Evolutionary conservation across 139 green algal species (phyloP).

Genomic region (Desmodesmus armatus): DNA sequence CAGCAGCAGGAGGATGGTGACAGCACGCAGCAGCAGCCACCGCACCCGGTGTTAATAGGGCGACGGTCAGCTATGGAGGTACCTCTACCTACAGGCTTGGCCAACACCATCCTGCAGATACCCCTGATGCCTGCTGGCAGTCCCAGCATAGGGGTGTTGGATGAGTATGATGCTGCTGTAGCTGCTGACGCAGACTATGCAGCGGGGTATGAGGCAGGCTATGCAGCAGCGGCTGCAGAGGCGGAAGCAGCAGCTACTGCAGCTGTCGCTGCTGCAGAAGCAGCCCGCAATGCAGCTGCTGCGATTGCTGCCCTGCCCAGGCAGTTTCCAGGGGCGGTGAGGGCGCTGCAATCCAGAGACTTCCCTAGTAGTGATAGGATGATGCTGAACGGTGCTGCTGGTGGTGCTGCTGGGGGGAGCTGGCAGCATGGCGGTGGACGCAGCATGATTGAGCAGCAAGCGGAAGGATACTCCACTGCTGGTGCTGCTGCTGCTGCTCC

Average conservation of each 20-base stretch:
- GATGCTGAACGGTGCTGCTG: background rate
- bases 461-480: background rate
- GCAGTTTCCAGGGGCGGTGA: background rate
- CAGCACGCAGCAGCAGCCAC: background rate
- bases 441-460: background rate
- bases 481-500: background rate
- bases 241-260: background rate
- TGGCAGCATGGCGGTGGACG: background rate
- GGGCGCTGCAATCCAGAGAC: background rate
- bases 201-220: no score
- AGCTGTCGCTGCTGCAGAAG: background rate
- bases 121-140: no score
- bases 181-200: no score
- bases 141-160: no score
- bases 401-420: background rate
- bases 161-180: no score
- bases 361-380: background rate
- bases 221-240: background rate
- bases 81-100: no score
- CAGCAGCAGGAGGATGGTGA: background rate
- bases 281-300: background rate
- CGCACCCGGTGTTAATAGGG: no score
- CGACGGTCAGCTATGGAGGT: no score
- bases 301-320: background rate
- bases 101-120: no score